phyloP scores from a whole-genome alignment of 2,329 filamentous ascomycete genomes.

The Albophoma yamanashiensis region DNA sequence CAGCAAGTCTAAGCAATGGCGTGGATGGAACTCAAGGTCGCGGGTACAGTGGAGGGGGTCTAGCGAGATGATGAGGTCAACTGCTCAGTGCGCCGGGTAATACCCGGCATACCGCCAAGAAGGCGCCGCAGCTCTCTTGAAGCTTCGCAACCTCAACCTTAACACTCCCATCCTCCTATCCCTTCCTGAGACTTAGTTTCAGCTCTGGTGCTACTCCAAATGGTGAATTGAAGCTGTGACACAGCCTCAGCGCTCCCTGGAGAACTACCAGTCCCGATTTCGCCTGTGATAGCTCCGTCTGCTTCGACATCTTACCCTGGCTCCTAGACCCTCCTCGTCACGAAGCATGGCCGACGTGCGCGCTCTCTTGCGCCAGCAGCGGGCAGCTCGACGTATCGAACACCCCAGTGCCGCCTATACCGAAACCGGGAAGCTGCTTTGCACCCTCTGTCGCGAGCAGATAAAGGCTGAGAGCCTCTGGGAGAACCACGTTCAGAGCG shows the following conservation, averaged over 20 bases:
- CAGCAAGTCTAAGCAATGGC: background rate
- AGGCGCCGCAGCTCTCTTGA: background rate
- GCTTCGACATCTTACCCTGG: background rate
- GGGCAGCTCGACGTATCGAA: constrained; percentile 60
- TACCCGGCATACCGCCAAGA: background rate
- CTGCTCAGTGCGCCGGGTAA: background rate
- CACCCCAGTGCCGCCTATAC: constrained; percentile 61
- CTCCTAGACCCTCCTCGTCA: background rate
- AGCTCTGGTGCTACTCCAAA: background rate
- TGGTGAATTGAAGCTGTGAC: background rate
- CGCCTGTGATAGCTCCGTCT: background rate
- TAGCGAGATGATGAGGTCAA: background rate
- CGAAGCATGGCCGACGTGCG: constrained; percentile 65
- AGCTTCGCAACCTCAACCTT: background rate
- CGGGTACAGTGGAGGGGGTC: background rate
- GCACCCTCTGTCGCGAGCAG: constrained; percentile 52
- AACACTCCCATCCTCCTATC: background rate
- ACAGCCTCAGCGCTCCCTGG: background rate
- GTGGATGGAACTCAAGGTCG: background rate
- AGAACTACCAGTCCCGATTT: background rate
- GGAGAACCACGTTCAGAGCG: constrained; percentile 48
- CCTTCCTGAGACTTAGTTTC: background rate
- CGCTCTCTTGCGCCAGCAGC: constrained; percentile 67
- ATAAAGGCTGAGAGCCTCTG: constrained; percentile 58
- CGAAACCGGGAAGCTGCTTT: constrained; percentile 55